Conservation (phyloP, 1,284 basidiomycete genomes). For the Tilletia setariae region DNA sequence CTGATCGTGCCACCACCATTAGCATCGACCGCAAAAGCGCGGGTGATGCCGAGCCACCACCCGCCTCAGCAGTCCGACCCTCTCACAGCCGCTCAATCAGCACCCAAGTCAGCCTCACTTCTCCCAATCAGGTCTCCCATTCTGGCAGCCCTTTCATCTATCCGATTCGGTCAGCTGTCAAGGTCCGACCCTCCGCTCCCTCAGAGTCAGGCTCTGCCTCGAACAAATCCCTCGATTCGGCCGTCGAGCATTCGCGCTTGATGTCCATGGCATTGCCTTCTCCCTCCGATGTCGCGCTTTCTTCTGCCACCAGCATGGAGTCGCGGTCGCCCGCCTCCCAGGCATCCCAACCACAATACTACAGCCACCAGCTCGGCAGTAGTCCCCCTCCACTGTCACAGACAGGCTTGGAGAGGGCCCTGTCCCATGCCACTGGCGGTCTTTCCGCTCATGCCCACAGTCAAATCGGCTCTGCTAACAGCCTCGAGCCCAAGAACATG, state of each 20-base stretch:
- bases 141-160: constrained; percentile 39
- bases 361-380: constrained; percentile 7
- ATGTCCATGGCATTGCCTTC: constrained; percentile 9
- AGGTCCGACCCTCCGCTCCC: constrained; percentile 32
- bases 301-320: constrained; percentile 5
- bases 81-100: not conserved
- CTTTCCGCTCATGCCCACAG: not conserved
- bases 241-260: not conserved
- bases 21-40: no score
- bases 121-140: not conserved
- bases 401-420: not conserved
- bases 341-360: constrained; percentile 19
- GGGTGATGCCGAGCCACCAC: no score
- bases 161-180: constrained; percentile 43
- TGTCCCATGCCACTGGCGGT: not conserved
- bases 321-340: constrained; percentile 19
- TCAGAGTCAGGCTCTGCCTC: constrained; percentile 16
- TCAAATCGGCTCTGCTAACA: not conserved
- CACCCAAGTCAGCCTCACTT: not conserved
- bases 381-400: not conserved
- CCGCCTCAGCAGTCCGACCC: no score
- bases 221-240: not conserved
- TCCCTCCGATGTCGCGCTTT: not conserved
- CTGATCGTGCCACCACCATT: no score
- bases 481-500: not conserved